Percentiles rank a stretch among this genome's conserved stretches.
phyloP scores from a whole-genome alignment of 768 basidiomycete genomes.

The Psilocybe tampanensis region DNA sequence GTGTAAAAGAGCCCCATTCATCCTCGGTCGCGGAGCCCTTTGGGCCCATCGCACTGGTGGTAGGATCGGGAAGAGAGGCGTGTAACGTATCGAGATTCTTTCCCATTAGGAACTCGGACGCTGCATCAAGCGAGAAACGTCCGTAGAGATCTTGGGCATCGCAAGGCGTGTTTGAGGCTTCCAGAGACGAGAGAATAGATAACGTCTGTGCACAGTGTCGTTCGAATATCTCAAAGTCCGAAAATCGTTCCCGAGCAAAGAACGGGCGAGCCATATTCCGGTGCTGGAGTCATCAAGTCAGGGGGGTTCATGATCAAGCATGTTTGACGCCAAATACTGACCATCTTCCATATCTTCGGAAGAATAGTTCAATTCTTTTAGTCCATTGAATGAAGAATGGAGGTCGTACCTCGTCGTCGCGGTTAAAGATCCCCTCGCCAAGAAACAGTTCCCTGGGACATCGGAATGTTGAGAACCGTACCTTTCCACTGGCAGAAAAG shows the following conservation, averaged over 20 bases:
- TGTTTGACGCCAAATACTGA: slow-evolving; percentile 27
- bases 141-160: slow-evolving; percentile 71
- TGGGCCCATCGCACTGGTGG: slow-evolving; percentile 45
- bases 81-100: slow-evolving; percentile 63
- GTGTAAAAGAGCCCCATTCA: slow-evolving; percentile 62
- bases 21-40: slow-evolving; percentile 65
- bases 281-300: slow-evolving; percentile 43
- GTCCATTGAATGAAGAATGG: background rate
- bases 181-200: slow-evolving; percentile 45
- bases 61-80: slow-evolving; percentile 51
- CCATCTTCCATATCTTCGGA: slow-evolving; percentile 63
- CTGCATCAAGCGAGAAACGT: slow-evolving; percentile 71
- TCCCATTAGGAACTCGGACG: slow-evolving; percentile 76
- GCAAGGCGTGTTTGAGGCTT: slow-evolving; percentile 41
- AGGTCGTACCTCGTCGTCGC: slow-evolving; percentile 63
- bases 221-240: slow-evolving; percentile 73
- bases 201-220: slow-evolving; percentile 50
- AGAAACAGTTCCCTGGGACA: slow-evolving; percentile 55
- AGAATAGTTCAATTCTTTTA: background rate
- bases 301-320: background rate
- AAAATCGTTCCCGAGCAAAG: slow-evolving; percentile 71
- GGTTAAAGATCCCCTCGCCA: slow-evolving; percentile 79
- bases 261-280: slow-evolving; percentile 71
- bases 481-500: background rate
- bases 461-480: background rate